phyloP scores from a whole-genome alignment of 371 early-diverging fungal species.

The Mortierella sp. region DNA sequence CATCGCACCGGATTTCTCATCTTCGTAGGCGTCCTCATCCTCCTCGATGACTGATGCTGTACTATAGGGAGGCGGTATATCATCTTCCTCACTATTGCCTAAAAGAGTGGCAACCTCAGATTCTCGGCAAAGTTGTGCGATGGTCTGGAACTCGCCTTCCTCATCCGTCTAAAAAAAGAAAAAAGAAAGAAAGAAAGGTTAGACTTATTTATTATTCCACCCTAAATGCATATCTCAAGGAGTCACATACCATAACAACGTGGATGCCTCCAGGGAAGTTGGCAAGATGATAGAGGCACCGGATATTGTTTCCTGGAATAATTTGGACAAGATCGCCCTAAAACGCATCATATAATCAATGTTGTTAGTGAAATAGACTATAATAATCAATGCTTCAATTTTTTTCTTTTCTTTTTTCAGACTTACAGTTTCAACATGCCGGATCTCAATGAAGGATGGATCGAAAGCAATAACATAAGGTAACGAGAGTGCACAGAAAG shows the following conservation, averaged over 20 bases:
- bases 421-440: constrained; percentile 84
- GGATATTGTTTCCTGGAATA: constrained; percentile 71
- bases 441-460: constrained; percentile 89
- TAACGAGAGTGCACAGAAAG: constrained; percentile 69
- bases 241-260: constrained; percentile 64
- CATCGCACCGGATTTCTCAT: constrained; percentile 20
- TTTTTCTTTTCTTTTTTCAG: background rate
- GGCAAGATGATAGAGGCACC: constrained; percentile 64
- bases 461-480: constrained; percentile 94
- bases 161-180: constrained; percentile 39
- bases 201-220: background rate
- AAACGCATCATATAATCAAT: background rate
- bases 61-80: constrained; percentile 6
- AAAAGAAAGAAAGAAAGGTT: background rate
- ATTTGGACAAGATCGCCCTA: constrained; percentile 74
- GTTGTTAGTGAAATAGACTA: background rate
- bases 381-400: background rate
- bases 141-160: constrained; percentile 51
- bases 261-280: constrained; percentile 66
- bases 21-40: constrained; percentile 35
- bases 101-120: constrained; percentile 35
- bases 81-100: constrained; percentile 26
- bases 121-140: constrained; percentile 48
- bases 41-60: constrained; percentile 36
- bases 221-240: background rate